Evolutionary conservation across 192 early-diverging fungal species (phyloP).

Genomic region (Polychytrium aggregatum): DNA sequence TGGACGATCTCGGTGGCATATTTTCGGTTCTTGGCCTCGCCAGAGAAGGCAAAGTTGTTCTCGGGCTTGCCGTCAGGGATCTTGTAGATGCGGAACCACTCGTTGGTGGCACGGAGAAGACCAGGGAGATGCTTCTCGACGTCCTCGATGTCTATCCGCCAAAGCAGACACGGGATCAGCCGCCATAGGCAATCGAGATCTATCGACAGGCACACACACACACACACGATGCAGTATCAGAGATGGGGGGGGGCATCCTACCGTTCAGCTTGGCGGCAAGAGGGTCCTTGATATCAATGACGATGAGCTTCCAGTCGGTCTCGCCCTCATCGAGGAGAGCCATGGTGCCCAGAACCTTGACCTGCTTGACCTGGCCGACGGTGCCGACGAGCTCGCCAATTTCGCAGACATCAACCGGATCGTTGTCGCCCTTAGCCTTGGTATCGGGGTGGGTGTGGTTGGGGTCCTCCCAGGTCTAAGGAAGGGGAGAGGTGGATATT

Average conservation of each 20-base stretch:
- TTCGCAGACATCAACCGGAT: constrained; percentile 96
- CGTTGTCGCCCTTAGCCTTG: constrained; percentile 92
- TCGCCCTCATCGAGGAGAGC: constrained; percentile 96
- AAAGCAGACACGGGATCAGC: too few relatives aligned
- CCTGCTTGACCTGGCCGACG: constrained; percentile 96
- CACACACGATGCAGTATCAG: too few relatives aligned
- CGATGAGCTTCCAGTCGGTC: constrained; percentile 99
- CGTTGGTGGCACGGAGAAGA: constrained; percentile 89
- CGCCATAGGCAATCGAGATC: too few relatives aligned
- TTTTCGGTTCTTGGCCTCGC: constrained; percentile 58
- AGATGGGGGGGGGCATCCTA: too few relatives aligned
- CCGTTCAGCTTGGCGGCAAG: constrained; percentile 91
- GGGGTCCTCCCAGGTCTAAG: constrained; percentile 95
- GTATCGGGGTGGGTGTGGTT: constrained; percentile 81
- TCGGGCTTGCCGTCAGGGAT: constrained; percentile 99
- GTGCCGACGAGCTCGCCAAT: constrained; percentile 92
- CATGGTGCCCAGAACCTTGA: constrained; percentile 97
- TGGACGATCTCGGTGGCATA: constrained; percentile 84
- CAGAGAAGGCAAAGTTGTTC: constrained; percentile 97
- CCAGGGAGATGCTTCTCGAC: constrained; percentile 96
- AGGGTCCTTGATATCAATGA: constrained; percentile 96
- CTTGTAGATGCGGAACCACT: constrained; percentile 99
- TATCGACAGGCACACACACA: too few relatives aligned
- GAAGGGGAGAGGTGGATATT: not conserved
- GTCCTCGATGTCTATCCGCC: constrained; percentile 83